Evolutionary conservation across 2,329 filamentous ascomycete genomes (phyloP), one percentile per base, ranked within the genome.

Genomic region (Talaromyces albobiverticillius): DNA sequence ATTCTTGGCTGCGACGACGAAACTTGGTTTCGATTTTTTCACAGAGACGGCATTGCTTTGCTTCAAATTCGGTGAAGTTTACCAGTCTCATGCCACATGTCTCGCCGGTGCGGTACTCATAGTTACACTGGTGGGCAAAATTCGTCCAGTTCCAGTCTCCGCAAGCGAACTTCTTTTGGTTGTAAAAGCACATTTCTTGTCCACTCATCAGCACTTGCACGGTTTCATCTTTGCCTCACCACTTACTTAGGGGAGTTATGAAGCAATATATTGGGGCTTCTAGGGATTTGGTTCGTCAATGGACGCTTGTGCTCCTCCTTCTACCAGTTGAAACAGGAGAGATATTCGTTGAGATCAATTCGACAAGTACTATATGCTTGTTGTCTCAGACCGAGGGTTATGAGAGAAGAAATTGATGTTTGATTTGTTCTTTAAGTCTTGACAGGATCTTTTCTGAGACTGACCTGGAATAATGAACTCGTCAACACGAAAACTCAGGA

Each of bases 101-200:
- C 79, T 97, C 93, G 66, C 93, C 93, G 62, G 89, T 96, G 61
- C 93, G 89, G 77, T 95, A 95, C 72, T 96, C 93, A 74, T 90
- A 91, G 73, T 88, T 87, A 81, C 93, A 97, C 71, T 95, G 92
- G 73, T 92, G 84, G 61, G 89, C 86, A 79, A 96, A 96, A 76
- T 87, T 88, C 61, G 90, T 89, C 92, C 92, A 97, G 74, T 91
- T 90, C 87, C 88, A 96, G 81, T 90, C 93, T 67, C 89, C 88
- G 76, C 93, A 97, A 55, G 74, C 74, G 82, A 89, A 96, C 64
- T 84, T 82, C 71, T 87, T 90, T 75, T 93, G 88, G 67, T 96
- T 91, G 79, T 92, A 97, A 80, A 94, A 96, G 79, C 93, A 96
- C 93, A 97, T 96, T 63, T 69, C 80, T 76, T 64, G 66, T 57